Evolutionary conservation across 768 basidiomycete genomes (phyloP).

Genomic region (Hericium rajendrae): DNA sequence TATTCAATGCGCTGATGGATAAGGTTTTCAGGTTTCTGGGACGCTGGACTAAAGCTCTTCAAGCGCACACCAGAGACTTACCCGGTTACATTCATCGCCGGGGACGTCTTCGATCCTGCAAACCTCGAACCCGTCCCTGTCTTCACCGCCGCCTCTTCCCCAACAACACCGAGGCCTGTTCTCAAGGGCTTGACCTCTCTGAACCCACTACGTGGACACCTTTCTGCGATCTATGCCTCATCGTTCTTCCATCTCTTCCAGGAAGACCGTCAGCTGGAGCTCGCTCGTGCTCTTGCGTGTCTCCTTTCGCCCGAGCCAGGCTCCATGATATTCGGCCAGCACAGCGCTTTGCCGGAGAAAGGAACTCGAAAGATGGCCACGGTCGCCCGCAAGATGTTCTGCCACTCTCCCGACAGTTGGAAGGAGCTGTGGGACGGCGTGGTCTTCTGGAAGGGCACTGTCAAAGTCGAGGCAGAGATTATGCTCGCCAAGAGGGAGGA

Average conservation of each 20-base stretch:
- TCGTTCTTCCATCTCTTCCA: constrained; percentile 43
- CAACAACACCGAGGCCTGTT: constrained; percentile 14
- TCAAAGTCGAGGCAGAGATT: constrained; percentile 19
- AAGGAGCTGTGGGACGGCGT: constrained; percentile 27
- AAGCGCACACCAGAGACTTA: constrained; percentile 39
- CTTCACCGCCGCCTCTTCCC: constrained; percentile 16
- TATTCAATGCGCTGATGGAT: neutral
- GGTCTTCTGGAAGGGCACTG: constrained; percentile 27
- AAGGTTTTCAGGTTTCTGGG: constrained; percentile 41
- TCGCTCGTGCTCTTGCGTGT: constrained; percentile 32
- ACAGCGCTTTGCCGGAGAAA: constrained; percentile 25
- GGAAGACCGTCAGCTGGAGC: constrained; percentile 28
- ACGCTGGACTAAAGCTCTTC: constrained; percentile 54
- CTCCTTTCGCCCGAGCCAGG: constrained; percentile 34
- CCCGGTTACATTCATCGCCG: constrained; percentile 44
- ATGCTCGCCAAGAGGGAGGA: neutral
- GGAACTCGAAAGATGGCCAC: constrained; percentile 11
- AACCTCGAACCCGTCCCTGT: constrained; percentile 27
- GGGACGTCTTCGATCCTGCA: constrained; percentile 40
- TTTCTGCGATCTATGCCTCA: constrained; percentile 40
- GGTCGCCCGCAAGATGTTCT: constrained; percentile 14
- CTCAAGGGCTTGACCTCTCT: constrained; percentile 30
- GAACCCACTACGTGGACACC: constrained; percentile 34
- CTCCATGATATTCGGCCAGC: constrained; percentile 36
- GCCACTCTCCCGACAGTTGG: constrained; percentile 29